Evolutionary conservation across 305 asterid species (phyloP), one percentile per base, ranked within the genome.

Genomic region (Coffea humblotiana): DNA sequence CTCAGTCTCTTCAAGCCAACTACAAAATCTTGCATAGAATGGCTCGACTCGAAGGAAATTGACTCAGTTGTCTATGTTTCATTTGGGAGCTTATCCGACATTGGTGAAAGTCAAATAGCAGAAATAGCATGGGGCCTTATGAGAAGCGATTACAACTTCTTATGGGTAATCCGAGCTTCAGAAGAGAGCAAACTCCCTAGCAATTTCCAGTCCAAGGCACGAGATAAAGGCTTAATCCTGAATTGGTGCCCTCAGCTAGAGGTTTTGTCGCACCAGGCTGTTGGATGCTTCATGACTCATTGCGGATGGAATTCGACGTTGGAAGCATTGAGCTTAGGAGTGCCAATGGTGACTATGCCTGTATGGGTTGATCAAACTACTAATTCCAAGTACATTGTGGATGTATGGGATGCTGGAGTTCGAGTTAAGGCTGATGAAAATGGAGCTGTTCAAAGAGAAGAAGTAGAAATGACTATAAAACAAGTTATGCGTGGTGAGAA

Each of bases 221-320:
- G 54, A 9, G 84, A 79, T 12, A 86, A 76, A 52, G 93, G 96
- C 35, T 79, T 89, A 29, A 75, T 82, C 0, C 85, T 87, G 47
- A 80, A 83, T 2, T 91, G 95, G 92, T 89, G 95, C 81, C 78
- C 85, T 14, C 95, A 90, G 25, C 83, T 84, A 0, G 77, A 88
- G 29, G 91, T 87, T 15, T 67, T 91, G 84, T 79, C 88, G 63
- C 90, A 91, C 47, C 76, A 8, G 7, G 82, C 91, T 0, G 29
- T 88, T 19, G 88, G 87, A 15, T 88, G 92, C 78, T 91, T 91
- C 78, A 4, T 89, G 47, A 89, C 84, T 21, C 95, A 89, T 3
- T 87, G 32, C 32, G 32, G 32, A 1, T 32, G 32, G 32, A 32
- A 32, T 32, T 32, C 32, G 32, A 32, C 32, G 32, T 32, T 32